Evolutionary conservation across 2,329 filamentous ascomycete genomes (phyloP).

Genomic region (Aspergillus sp.): DNA sequence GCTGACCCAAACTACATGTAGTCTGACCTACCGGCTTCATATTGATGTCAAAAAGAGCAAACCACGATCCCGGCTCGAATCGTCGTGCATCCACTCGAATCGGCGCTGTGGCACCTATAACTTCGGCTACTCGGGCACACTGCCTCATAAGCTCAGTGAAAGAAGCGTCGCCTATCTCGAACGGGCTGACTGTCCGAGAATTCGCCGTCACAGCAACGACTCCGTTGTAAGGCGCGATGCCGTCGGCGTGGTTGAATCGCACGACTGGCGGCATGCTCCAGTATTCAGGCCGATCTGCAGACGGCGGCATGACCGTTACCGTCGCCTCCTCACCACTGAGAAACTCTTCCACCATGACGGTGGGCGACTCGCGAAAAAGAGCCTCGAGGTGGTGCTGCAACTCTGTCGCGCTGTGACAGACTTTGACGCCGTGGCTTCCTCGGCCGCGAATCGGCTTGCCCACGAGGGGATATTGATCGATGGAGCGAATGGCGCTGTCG

Average conservation of each 20-base stretch:
- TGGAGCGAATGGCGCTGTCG: slow-evolving; percentile 1
- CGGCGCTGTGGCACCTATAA: slow-evolving; percentile 43
- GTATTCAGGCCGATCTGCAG: slow-evolving; percentile 29
- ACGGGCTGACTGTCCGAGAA: slow-evolving; percentile 37
- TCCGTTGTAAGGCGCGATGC: slow-evolving; percentile 51
- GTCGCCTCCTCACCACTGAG: slow-evolving; percentile 50
- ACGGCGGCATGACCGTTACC: slow-evolving; percentile 52
- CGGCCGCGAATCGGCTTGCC: slow-evolving; percentile 50
- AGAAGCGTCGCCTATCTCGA: slow-evolving; percentile 31
- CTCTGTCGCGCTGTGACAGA: slow-evolving; percentile 36
- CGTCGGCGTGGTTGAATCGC: slow-evolving; percentile 48
- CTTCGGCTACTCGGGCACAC: slow-evolving; percentile 40
- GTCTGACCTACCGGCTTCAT: slow-evolving; percentile 48
- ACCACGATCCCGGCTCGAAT: slow-evolving; percentile 32
- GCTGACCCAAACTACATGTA: neutral
- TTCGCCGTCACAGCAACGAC: slow-evolving; percentile 48
- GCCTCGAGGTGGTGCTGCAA: slow-evolving; percentile 32
- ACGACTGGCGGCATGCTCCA: slow-evolving; percentile 47
- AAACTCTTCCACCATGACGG: slow-evolving; percentile 49
- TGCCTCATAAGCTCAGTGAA: slow-evolving; percentile 36
- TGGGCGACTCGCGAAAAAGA: slow-evolving; percentile 36
- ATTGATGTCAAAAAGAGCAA: slow-evolving; percentile 52
- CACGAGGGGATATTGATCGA: slow-evolving; percentile 41
- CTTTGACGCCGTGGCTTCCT: slow-evolving; percentile 50
- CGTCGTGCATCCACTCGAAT: slow-evolving; percentile 49